Evolutionary conservation across 2,329 filamentous ascomycete genomes (phyloP).

Genomic region (Pyricularia grisea): DNA sequence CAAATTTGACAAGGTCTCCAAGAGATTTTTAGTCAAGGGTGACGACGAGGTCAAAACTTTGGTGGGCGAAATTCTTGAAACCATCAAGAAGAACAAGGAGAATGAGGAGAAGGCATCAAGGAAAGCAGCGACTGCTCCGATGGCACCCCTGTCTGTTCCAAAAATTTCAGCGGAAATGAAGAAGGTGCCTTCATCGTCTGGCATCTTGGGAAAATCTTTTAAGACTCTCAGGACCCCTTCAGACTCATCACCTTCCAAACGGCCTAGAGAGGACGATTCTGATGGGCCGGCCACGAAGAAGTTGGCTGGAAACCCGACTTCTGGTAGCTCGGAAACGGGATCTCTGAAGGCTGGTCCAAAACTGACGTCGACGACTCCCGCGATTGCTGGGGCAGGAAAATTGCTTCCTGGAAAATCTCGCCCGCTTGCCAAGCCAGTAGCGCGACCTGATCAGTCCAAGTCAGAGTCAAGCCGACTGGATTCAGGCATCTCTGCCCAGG

Average conservation of each 20-base stretch:
- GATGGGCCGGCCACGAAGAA: slow-evolving; percentile 28
- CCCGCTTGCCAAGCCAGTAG: slow-evolving; percentile 28
- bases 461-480: slow-evolving; percentile 10
- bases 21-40: slow-evolving; percentile 54
- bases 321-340: slow-evolving; percentile 10
- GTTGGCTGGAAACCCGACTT: slow-evolving; percentile 20
- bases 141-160: slow-evolving; percentile 10
- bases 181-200: slow-evolving; percentile 9
- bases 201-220: neutral
- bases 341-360: slow-evolving; percentile 15
- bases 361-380: slow-evolving; percentile 18
- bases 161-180: slow-evolving; percentile 14
- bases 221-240: slow-evolving; percentile 12
- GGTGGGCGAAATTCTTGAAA: slow-evolving; percentile 33
- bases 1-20: slow-evolving; percentile 56
- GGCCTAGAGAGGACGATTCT: slow-evolving; percentile 27
- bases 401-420: slow-evolving; percentile 39
- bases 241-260: slow-evolving; percentile 20
- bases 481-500: slow-evolving; percentile 17
- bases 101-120: slow-evolving; percentile 10
- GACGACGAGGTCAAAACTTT: slow-evolving; percentile 55
- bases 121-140: slow-evolving; percentile 8
- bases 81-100: slow-evolving; percentile 3
- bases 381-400: slow-evolving; percentile 18
- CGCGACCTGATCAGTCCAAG: slow-evolving; percentile 22